Evolutionary conservation across 768 basidiomycete species (phyloP).

Genomic region (Naematelia encephala): DNA sequence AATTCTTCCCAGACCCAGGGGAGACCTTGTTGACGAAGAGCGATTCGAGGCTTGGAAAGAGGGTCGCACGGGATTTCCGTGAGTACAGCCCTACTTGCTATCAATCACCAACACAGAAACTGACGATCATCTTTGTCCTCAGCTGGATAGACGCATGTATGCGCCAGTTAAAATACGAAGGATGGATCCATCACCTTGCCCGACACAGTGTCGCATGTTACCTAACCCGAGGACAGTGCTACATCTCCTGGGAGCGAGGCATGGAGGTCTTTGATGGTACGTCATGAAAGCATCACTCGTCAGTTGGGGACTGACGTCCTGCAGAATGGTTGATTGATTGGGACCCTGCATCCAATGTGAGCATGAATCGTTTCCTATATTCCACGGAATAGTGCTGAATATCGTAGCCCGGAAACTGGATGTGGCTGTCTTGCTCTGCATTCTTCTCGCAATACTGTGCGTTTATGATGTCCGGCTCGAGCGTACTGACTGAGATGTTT

Average conservation of each 20-base stretch:
- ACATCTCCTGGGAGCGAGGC: slow-evolving; percentile 53
- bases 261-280: slow-evolving; percentile 53
- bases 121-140: not conserved
- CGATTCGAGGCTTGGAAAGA: slow-evolving; percentile 44
- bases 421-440: slow-evolving; percentile 52
- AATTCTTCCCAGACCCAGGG: slow-evolving; percentile 44
- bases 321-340: slow-evolving; percentile 51
- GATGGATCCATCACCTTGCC: slow-evolving; percentile 54
- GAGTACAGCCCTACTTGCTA: slow-evolving; percentile 19
- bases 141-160: slow-evolving; percentile 51
- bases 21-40: slow-evolving; percentile 37
- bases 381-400: not conserved
- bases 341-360: slow-evolving; percentile 49
- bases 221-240: slow-evolving; percentile 52
- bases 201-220: slow-evolving; percentile 52
- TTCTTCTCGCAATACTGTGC: slow-evolving; percentile 50
- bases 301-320: not conserved
- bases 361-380: not conserved
- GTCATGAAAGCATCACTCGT: too few relatives aligned
- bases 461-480: slow-evolving; percentile 8
- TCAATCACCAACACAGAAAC: not conserved
- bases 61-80: slow-evolving; percentile 52
- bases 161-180: slow-evolving; percentile 49
- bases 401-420: slow-evolving; percentile 49
- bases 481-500: slow-evolving; percentile 12